Conservation (phyloP, 257 asterid genomes). For the Mentha longifolia region DNA sequence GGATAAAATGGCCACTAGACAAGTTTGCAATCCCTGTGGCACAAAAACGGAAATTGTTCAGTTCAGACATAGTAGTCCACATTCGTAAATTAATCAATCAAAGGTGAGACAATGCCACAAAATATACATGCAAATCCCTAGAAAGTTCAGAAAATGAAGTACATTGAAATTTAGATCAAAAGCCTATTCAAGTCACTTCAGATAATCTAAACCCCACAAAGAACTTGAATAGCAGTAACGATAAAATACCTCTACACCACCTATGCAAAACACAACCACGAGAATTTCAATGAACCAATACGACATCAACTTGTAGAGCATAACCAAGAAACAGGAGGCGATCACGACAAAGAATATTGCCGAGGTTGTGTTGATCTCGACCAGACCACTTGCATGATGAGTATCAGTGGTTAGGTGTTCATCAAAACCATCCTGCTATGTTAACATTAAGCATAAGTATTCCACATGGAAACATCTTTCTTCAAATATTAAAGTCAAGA, state of each 20-base stretch:
- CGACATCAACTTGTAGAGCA: constrained; percentile 94
- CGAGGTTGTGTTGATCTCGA: constrained; percentile 72
- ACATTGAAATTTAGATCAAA: not conserved
- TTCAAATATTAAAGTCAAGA: constrained; percentile 6
- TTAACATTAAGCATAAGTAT: constrained; percentile 21
- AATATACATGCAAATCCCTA: not conserved
- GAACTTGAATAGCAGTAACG: constrained; percentile 2
- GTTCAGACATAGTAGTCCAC: constrained; percentile 5
- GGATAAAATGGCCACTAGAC: constrained; percentile 83
- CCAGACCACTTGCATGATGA: constrained; percentile 54
- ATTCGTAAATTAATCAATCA: constrained; percentile 14
- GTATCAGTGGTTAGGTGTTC: constrained; percentile 50
- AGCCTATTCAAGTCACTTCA: not conserved
- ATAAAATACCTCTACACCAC: constrained; percentile 81
- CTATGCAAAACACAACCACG: constrained; percentile 87
- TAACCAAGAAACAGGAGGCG: constrained; percentile 85
- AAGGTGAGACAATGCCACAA: not conserved
- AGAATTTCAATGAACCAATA: constrained; percentile 84
- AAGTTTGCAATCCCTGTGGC: constrained; percentile 86
- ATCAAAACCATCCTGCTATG: constrained; percentile 79
- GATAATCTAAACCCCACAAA: constrained; percentile 16
- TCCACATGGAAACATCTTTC: constrained; percentile 11
- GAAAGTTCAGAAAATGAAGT: not conserved
- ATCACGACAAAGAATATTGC: constrained; percentile 76
- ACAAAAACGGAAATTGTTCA: constrained; percentile 29